Evolutionary conservation across 2,329 filamentous ascomycete species (phyloP), one percentile per base, ranked within the genome.

Genomic region (Monosporascus cannonballus): DNA sequence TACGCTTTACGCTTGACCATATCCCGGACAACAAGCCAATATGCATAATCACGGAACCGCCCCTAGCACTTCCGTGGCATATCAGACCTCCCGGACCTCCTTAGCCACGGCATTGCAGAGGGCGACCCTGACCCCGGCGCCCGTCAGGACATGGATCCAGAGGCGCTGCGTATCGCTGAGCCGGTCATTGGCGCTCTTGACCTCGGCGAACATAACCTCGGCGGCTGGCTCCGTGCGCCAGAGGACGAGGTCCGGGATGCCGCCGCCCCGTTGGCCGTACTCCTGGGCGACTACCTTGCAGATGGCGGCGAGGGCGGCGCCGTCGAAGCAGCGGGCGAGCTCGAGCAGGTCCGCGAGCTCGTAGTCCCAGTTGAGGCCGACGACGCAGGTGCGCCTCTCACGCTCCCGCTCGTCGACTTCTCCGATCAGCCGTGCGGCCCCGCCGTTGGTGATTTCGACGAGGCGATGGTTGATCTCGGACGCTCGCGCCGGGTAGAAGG

Each of bases 231-330:
- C 63, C 51, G 59, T 63, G 62, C 84, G 82, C 94, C 94, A 99
- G 2, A 99, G 78, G 58, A 99, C 88, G 57, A 99, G 73, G 75
- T 99, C 94, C 3, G 94, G 94, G 55, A 99, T 86, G 0, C 94
- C 94, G 17, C 90, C 88, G 4, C 89, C 90, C 48, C 94, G 76
- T 61, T 90, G 86, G 58, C 84, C 83, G 71, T 99, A 99, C 69
- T 99, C 94, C 71, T 99, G 92, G 41, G 90, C 92, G 79, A 97
- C 85, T 41, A 97, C 90, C 70, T 93, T 94, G 73, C 94, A 96
- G 30, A 97, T 79, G 0, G 85, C 85, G 6, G 89, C 89, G 54
- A 99, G 75, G 1, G 89, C 90, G 56, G 84, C 82, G n/a, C 89
- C 86, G 30, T 84, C 78, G 65, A 96, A 96, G 71, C 89, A 93